Conservation (phyloP, 1,284 basidiomycete genomes). For the Ustilago tritici region DNA sequence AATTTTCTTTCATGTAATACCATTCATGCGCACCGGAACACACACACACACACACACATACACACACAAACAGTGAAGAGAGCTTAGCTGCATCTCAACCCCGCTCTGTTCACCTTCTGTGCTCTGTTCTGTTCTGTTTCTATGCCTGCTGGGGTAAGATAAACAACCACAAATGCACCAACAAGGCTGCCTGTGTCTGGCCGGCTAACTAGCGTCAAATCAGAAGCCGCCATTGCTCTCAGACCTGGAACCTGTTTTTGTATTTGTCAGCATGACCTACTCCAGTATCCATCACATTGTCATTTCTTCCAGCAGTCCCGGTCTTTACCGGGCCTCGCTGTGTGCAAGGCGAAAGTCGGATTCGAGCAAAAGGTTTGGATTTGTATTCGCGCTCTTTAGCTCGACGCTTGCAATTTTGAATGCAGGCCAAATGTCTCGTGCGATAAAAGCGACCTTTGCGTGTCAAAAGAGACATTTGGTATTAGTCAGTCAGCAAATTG, state of each 20-base stretch:
- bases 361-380: neutral
- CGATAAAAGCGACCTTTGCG: conserved; percentile 7
- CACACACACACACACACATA: too few relatives aligned
- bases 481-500: conserved; percentile 29
- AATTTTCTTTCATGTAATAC: conserved; percentile 11
- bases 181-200: neutral
- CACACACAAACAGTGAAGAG: neutral
- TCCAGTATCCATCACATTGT: neutral
- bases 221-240: conserved; percentile 5
- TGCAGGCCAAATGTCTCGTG: conserved; percentile 7
- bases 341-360: neutral
- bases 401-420: neutral
- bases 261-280: conserved; percentile 18
- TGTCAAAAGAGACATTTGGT: conserved; percentile 11
- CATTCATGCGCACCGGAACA: neutral
- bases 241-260: too few relatives aligned
- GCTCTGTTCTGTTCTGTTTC: neutral
- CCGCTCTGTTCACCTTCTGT: neutral
- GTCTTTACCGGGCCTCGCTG: neutral
- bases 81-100: conserved; percentile 8
- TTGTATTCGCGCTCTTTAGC: neutral
- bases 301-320: neutral
- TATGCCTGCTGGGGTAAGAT: conserved; percentile 15
- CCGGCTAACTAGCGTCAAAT: conserved; percentile 21
- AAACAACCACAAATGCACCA: neutral